Conservation (phyloP, 768 basidiomycete genomes). For the Tulasnella sp. region DNA sequence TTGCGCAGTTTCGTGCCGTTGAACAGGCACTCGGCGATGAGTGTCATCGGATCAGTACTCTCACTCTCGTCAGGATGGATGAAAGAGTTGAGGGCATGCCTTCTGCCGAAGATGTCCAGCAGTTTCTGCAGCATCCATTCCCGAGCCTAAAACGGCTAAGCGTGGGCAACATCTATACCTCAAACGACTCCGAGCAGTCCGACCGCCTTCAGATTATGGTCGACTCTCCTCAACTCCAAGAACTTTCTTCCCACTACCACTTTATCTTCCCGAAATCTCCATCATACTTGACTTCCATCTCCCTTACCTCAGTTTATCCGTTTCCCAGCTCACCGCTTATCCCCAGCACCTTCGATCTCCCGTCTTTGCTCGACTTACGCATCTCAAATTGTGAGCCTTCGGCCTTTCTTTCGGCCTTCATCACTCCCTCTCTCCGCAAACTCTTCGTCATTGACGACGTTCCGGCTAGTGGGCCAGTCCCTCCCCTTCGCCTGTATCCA, state of each 20-base stretch:
- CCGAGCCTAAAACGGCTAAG: background rate
- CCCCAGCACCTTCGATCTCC: background rate
- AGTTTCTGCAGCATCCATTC: background rate
- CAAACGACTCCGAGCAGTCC: background rate
- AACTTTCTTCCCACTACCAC: background rate
- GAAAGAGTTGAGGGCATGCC: background rate
- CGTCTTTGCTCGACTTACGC: background rate
- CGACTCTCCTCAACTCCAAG: background rate
- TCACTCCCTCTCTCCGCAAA: background rate
- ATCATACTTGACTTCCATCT: background rate
- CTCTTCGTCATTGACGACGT: background rate
- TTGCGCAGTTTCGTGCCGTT: background rate
- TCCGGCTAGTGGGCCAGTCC: background rate
- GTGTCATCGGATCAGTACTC: background rate
- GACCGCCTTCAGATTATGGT: background rate
- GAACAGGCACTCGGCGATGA: background rate
- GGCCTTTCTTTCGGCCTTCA: background rate
- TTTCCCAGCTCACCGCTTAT: background rate
- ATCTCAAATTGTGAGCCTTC: background rate
- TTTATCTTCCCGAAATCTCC: background rate
- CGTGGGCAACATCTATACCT: background rate
- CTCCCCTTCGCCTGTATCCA: background rate
- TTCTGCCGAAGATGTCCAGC: background rate
- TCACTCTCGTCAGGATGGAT: background rate
- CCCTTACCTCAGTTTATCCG: background rate